Conservation (phyloP, 352 stramenopile genomes). For the Globisporangium sylvaticum region DNA sequence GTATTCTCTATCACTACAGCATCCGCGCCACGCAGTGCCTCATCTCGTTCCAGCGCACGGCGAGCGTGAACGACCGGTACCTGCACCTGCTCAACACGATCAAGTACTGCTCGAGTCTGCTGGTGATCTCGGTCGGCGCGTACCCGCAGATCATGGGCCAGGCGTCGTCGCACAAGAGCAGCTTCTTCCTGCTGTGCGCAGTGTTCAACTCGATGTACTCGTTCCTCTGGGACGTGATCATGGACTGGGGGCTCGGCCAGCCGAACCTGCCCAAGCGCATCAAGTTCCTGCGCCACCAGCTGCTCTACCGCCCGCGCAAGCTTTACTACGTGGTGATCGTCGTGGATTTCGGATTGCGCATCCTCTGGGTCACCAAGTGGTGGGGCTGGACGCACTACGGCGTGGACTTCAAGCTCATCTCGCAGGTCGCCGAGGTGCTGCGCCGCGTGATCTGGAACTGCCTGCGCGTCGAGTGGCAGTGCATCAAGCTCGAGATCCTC, state of each 20-base stretch:
- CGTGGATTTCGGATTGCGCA: conserved; percentile 91
- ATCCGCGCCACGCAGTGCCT: conserved; percentile 79
- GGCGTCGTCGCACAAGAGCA: conserved; percentile 44
- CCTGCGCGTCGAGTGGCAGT: conserved; percentile 92
- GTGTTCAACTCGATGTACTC: conserved; percentile 95
- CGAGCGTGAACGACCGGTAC: conserved; percentile 66
- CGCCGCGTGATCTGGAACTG: conserved; percentile 92
- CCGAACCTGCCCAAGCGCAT: conserved; percentile 40
- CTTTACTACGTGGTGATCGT: conserved; percentile 93
- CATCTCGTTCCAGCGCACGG: conserved; percentile 76
- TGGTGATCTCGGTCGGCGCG: conserved; percentile 75
- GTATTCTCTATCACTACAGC: conserved; percentile 18
- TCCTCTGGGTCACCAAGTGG: conserved; percentile 93
- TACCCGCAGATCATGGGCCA: conserved; percentile 69
- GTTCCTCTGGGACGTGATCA: conserved; percentile 96
- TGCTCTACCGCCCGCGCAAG: conserved; percentile 50
- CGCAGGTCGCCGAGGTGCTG: conserved; percentile 90
- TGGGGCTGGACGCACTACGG: conserved; percentile 74
- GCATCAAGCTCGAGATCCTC: conserved; percentile 74
- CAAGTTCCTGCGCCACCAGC: conserved; percentile 57
- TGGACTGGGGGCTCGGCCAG: conserved; percentile 94
- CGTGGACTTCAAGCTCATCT: conserved; percentile 78
- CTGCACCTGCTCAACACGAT: conserved; percentile 82
- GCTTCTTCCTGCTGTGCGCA: conserved; percentile 71
- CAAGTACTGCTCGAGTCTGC: conserved; percentile 80